Conservation (phyloP, 2,329 filamentous ascomycete species). For the Epichloe gansuensis region DNA sequence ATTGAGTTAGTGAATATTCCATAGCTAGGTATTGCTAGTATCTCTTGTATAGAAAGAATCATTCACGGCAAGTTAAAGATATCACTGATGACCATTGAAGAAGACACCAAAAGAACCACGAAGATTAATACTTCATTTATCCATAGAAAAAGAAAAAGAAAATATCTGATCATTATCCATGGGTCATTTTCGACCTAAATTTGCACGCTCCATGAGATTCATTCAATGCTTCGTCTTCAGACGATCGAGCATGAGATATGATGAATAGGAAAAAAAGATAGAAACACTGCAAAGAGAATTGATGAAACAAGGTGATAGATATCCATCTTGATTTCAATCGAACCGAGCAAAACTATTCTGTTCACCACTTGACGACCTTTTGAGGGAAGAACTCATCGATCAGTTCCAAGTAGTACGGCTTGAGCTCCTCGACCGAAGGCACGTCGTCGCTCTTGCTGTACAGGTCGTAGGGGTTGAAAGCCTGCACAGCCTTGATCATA, state of each 20-base stretch:
- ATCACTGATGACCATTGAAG: too few species aligned
- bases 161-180: not conserved
- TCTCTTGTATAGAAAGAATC: too few species aligned
- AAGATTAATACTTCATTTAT: too few species aligned
- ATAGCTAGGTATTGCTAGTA: too few species aligned
- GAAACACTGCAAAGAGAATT: not conserved
- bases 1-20: too few species aligned
- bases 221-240: not conserved
- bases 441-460: constrained; percentile 85
- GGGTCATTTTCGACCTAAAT: not conserved
- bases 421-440: constrained; percentile 64
- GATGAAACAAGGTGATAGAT: not conserved
- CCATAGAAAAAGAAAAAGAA: not conserved
- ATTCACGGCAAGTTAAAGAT: too few species aligned
- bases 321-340: not conserved
- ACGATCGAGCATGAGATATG: not conserved
- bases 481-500: constrained; percentile 70
- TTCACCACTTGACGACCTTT: constrained; percentile 26
- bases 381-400: constrained; percentile 32
- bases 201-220: not conserved
- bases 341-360: not conserved
- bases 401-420: constrained; percentile 37
- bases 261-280: not conserved
- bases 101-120: too few species aligned
- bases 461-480: constrained; percentile 84